Evolutionary conservation across 2,329 filamentous ascomycete genomes (phyloP), one percentile per base, ranked within the genome.

Genomic region (Claviceps paspali): DNA sequence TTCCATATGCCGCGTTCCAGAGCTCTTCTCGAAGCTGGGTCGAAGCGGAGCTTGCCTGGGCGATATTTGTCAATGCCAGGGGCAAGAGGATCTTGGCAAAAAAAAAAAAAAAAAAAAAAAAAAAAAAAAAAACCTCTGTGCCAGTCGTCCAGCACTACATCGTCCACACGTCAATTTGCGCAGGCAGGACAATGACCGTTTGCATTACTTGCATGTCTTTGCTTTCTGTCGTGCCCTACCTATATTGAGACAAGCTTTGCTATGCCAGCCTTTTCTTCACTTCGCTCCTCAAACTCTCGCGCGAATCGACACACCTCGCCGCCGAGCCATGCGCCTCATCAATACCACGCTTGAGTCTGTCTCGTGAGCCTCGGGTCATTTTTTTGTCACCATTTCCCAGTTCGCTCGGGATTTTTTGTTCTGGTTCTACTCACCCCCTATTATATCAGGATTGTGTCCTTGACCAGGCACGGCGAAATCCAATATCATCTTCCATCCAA

Each of bases 321-420:
- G 34, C 33, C 21, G 11, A 31, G 8, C 34, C 19, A 6, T 29
- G 6, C 2, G 14, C 29, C 8, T 11, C 23, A n/a, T n/a, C n/a
- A n/a, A n/a, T n/a, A n/a, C n/a, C n/a, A n/a, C n/a, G n/a, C n/a
- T n/a, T n/a, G n/a, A n/a, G n/a, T n/a, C n/a, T n/a, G n/a, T n/a
- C n/a, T n/a, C n/a, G n/a, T n/a, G n/a, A n/a, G n/a, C n/a, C n/a
- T n/a, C n/a, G n/a, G n/a, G n/a, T n/a, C n/a, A n/a, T n/a, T n/a
- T n/a, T n/a, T n/a, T n/a, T n/a, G n/a, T 47, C 39, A 26, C 43
- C 39, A 43, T 42, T 44, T 33, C 35, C n/a, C n/a, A n/a, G n/a
- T n/a, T n/a, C n/a, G n/a, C n/a, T n/a, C n/a, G n/a, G n/a, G n/a
- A n/a, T n/a, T n/a, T n/a, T n/a, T 29, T 19, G 33, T 28, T 29